phyloP scores from a whole-genome alignment of 352 stramenopile genomes.

The Phytophthora macrochlamydospora region DNA sequence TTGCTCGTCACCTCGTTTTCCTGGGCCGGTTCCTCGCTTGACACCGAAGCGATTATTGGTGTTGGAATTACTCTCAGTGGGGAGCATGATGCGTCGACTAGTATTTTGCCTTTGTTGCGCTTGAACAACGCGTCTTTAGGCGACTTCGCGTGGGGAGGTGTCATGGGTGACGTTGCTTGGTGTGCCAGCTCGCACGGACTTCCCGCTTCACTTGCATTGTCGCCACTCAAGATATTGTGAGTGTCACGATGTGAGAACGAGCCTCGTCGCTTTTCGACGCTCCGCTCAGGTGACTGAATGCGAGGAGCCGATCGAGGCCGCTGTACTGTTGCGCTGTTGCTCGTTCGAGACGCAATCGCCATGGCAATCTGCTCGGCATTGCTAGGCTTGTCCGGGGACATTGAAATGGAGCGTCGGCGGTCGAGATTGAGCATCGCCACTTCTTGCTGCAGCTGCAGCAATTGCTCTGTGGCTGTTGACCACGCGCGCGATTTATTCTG shows the following conservation, averaged over 20 bases:
- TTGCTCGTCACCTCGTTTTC: slow-evolving; percentile 3
- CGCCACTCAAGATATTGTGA: slow-evolving; percentile 1
- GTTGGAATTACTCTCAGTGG: slow-evolving; percentile 28
- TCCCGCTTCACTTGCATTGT: slow-evolving; percentile 9
- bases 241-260: slow-evolving; percentile 21
- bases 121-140: slow-evolving; percentile 13
- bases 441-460: slow-evolving; percentile 82
- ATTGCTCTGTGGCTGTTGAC: slow-evolving; percentile 77
- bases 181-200: slow-evolving; percentile 7
- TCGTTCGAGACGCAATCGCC: slow-evolving; percentile 19
- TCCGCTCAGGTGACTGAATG: slow-evolving; percentile 27
- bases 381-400: slow-evolving; percentile 10
- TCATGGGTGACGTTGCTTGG: slow-evolving; percentile 17
- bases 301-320: slow-evolving; percentile 31
- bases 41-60: slow-evolving; percentile 8
- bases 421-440: slow-evolving; percentile 83
- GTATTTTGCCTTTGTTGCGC: slow-evolving; percentile 18
- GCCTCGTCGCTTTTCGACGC: slow-evolving; percentile 25
- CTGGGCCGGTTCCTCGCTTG: background rate
- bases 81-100: slow-evolving; percentile 37
- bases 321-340: slow-evolving; percentile 5
- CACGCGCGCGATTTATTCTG: slow-evolving; percentile 86
- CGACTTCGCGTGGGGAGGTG: background rate
- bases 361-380: slow-evolving; percentile 29
- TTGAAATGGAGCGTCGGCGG: slow-evolving; percentile 21